Evolutionary conservation across 768 basidiomycete species (phyloP).

Genomic region (Russula earlei): DNA sequence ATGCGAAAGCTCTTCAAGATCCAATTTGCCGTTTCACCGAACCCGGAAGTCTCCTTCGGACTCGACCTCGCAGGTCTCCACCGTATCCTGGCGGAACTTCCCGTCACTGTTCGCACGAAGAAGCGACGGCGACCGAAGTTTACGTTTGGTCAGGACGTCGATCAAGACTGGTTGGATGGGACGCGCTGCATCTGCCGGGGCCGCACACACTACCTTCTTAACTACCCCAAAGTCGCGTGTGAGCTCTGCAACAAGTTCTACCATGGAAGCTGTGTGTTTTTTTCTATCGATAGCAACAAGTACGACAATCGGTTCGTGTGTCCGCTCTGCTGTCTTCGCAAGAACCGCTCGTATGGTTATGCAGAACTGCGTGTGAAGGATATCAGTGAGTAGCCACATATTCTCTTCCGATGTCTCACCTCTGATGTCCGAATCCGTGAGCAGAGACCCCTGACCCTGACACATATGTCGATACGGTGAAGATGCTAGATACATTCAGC

Average conservation of each 20-base stretch:
- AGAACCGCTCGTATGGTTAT: conserved; percentile 58
- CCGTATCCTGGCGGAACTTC: conserved; percentile 66
- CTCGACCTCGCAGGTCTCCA: conserved; percentile 77
- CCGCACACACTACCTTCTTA: conserved; percentile 47
- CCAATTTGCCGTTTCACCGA: conserved; percentile 80
- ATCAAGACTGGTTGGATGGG: conserved; percentile 62
- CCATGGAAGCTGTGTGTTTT: conserved; percentile 71
- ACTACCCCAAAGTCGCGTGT: conserved; percentile 58
- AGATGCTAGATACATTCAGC: conserved; percentile 68
- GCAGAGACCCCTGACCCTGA: conserved; percentile 42
- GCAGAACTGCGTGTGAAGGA: conserved; percentile 70
- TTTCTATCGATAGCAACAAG: conserved; percentile 37
- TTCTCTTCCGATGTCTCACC: neutral
- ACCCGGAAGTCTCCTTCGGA: conserved; percentile 71
- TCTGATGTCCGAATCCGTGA: conserved; percentile 17
- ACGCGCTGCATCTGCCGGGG: conserved; percentile 79
- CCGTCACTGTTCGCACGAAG: conserved; percentile 37
- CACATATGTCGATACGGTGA: conserved; percentile 58
- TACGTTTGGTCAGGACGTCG: conserved; percentile 67
- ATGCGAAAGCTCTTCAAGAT: conserved; percentile 88
- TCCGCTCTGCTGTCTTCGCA: conserved; percentile 70
- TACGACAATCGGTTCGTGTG: conserved; percentile 45
- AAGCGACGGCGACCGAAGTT: conserved; percentile 59
- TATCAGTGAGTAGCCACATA: conserved; percentile 36
- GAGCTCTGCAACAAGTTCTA: conserved; percentile 56